Conservation (phyloP, 2,329 filamentous ascomycete genomes). For the Tolypocladium inflatum region DNA sequence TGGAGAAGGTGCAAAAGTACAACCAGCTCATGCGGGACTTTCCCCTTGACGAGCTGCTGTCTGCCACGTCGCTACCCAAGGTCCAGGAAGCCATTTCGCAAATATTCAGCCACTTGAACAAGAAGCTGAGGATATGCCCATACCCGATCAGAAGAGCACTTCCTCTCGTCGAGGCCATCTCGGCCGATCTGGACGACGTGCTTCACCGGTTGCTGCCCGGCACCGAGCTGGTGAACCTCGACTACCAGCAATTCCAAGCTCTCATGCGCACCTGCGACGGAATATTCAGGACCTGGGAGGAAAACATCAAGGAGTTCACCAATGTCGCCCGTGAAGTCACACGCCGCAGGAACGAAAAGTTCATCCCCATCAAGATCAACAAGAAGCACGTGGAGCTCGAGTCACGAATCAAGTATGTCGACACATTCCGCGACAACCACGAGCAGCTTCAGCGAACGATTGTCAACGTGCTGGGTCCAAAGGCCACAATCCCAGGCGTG, state of each 20-base stretch:
- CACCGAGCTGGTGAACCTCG: constrained; percentile 80
- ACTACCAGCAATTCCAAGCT: constrained; percentile 80
- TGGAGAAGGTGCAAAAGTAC: constrained; percentile 95
- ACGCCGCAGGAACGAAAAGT: constrained; percentile 88
- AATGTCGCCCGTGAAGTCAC: constrained; percentile 95
- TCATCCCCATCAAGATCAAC: constrained; percentile 94
- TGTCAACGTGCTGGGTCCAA: constrained; percentile 85
- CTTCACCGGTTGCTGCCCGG: constrained; percentile 81
- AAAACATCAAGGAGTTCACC: constrained; percentile 94
- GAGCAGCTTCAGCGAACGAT: constrained; percentile 96
- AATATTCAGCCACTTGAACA: constrained; percentile 93
- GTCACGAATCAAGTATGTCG: constrained; percentile 84
- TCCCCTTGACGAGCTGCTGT: constrained; percentile 86
- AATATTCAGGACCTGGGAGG: constrained; percentile 91
- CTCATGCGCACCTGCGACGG: constrained; percentile 76
- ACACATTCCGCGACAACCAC: constrained; percentile 91
- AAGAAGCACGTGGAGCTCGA: constrained; percentile 84
- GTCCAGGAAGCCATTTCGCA: constrained; percentile 79
- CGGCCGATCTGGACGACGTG: constrained; percentile 78
- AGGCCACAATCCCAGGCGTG: constrained; percentile 45
- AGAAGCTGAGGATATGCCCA: constrained; percentile 91
- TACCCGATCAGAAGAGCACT: constrained; percentile 90
- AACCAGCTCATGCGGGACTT: constrained; percentile 99
- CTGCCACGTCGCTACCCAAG: constrained; percentile 80
- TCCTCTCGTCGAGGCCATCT: constrained; percentile 94